These are phyloP conservation scores for Phalaenopsis equestris DNA, from an alignment of 106 monocot species.

Conservation along the genomic window DNA sequence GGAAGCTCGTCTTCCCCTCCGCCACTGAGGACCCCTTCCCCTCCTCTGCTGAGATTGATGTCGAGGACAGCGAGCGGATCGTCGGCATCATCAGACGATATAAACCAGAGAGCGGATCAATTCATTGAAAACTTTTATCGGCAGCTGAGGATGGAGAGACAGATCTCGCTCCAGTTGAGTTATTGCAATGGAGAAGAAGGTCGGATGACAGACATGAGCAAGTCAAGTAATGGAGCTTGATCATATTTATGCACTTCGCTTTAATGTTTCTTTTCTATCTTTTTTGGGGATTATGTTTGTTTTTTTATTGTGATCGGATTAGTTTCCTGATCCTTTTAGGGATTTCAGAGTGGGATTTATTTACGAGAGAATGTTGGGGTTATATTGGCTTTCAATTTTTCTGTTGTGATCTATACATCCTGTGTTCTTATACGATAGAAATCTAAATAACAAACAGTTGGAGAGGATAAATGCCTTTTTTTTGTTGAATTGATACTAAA, in stretches of 20 bases:
- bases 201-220: background rate
- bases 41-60: background rate
- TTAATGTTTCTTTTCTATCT: background rate
- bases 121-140: slow-evolving; percentile 56
- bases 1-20: slow-evolving; percentile 8
- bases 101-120: slow-evolving; percentile 44
- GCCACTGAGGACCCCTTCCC: background rate
- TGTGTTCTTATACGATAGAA: background rate
- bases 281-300: background rate
- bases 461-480: background rate
- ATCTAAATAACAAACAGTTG: background rate
- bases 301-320: background rate
- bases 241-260: background rate
- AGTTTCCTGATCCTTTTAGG: background rate
- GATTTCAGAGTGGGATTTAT: background rate
- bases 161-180: slow-evolving; percentile 52
- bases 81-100: slow-evolving; percentile 23
- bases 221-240: background rate
- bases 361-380: background rate
- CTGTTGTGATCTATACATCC: background rate
- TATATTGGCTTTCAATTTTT: background rate
- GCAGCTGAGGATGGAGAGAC: slow-evolving; percentile 50
- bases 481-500: background rate
- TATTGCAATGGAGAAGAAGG: slow-evolving; percentile 20
- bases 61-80: slow-evolving; percentile 13